Percentiles rank a stretch among this genome's conserved stretches.
These are phyloP conservation scores for Aurantiochytrium sp. DNA, from an alignment of 108 stramenopile species.

Conservation along the genomic window DNA sequence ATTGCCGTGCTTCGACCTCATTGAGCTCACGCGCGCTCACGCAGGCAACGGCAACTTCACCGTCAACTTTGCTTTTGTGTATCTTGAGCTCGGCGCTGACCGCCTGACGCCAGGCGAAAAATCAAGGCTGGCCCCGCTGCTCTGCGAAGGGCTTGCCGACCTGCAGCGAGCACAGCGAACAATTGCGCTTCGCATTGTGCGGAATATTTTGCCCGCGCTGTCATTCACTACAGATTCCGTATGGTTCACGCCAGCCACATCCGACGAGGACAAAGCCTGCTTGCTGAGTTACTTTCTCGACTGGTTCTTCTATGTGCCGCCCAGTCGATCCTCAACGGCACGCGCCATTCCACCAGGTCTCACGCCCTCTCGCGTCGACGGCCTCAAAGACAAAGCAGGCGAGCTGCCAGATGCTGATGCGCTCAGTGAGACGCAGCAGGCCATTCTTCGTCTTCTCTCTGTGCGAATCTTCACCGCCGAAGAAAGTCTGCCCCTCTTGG, in stretches of 20 bases:
- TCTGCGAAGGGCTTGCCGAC: background rate
- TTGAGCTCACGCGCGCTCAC: background rate
- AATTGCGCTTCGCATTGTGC: background rate
- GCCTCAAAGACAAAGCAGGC: background rate
- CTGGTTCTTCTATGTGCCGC: background rate
- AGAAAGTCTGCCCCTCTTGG: background rate
- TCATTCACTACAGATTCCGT: background rate
- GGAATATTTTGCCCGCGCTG: background rate
- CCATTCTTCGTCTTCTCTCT: background rate
- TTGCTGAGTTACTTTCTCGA: background rate
- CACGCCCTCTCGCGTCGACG: background rate
- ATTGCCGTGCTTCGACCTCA: conserved; percentile 13
- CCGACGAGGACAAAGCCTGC: background rate
- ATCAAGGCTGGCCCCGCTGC: background rate
- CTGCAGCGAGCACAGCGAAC: background rate
- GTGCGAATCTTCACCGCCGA: background rate
- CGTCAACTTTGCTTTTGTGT: background rate
- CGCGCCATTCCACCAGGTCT: background rate
- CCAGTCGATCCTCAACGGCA: background rate
- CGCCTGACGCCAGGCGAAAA: background rate
- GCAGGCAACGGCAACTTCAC: background rate
- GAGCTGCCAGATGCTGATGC: background rate
- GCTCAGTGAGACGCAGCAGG: background rate
- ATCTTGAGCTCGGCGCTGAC: background rate
- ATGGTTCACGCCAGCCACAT: background rate